A percentile compares a stretch with the other conserved stretches of the same genome.
phyloP scores from a whole-genome alignment of 2,329 filamentous ascomycete genomes.

The Trichoderma cornu-damae region DNA sequence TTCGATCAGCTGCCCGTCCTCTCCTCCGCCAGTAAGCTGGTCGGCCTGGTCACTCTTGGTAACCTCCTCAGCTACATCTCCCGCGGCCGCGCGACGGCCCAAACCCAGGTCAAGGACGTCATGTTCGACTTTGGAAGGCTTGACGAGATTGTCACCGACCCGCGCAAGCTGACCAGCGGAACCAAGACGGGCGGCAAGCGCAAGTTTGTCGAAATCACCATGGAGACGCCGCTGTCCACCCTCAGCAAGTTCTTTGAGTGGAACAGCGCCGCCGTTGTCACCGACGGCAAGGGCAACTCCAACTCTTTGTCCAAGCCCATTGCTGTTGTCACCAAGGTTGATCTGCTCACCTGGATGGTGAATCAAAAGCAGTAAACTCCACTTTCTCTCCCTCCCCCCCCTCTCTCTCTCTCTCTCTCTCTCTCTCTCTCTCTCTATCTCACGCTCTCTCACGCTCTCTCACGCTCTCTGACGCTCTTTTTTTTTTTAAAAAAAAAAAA shows the following conservation, averaged over 20 bases:
- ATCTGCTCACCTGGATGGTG: slow-evolving; percentile 88
- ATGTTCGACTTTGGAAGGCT: slow-evolving; percentile 96
- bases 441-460: too few relatives aligned
- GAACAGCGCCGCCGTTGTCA: slow-evolving; percentile 95
- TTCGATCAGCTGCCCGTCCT: slow-evolving; percentile 97
- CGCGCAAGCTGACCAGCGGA: slow-evolving; percentile 54
- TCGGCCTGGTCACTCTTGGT: slow-evolving; percentile 89
- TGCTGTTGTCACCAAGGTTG: slow-evolving; percentile 93
- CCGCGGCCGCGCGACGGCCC: slow-evolving; percentile 68
- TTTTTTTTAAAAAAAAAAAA: neutral
- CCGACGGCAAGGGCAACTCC: slow-evolving; percentile 59
- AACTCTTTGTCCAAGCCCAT: slow-evolving; percentile 66
- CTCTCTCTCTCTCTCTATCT: neutral
- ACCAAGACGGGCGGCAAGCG: slow-evolving; percentile 45
- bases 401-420: too few relatives aligned
- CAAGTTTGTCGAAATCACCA: slow-evolving; percentile 89
- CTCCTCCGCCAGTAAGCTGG: slow-evolving; percentile 63
- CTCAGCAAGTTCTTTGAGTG: slow-evolving; percentile 95
- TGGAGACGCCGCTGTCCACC: slow-evolving; percentile 76
- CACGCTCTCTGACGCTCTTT: too few relatives aligned
- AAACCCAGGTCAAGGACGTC: slow-evolving; percentile 72
- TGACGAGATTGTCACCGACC: slow-evolving; percentile 86
- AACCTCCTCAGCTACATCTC: slow-evolving; percentile 91
- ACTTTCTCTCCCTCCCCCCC: too few relatives aligned
- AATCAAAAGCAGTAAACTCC: slow-evolving; percentile 45